A percentile compares a stretch with the other conserved stretches of the same genome.
phyloP scores from a whole-genome alignment of 1,284 basidiomycete species.

The Rhodotorula sp. region DNA sequence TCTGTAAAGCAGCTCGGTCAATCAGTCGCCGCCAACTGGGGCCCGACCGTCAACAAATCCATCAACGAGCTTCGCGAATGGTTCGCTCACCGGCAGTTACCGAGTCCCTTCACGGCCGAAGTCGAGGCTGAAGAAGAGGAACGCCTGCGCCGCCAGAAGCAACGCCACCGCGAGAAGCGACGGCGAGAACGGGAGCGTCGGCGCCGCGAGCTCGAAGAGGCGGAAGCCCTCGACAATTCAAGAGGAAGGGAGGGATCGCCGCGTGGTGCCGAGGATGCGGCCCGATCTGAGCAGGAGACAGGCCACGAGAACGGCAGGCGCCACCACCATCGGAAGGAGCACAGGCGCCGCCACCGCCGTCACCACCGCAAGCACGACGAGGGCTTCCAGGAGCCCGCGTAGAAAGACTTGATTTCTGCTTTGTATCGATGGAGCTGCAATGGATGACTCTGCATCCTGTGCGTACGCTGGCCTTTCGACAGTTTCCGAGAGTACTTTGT shows the following conservation, averaged over 20 bases:
- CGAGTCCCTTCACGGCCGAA: background rate
- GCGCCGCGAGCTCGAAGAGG: background rate
- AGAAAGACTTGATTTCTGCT: no score
- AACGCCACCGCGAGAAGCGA: background rate
- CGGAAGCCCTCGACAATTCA: background rate
- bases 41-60: constrained; percentile 14
- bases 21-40: constrained; percentile 14
- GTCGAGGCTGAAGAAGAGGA: constrained; percentile 12
- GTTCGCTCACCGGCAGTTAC: constrained; percentile 2
- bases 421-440: background rate
- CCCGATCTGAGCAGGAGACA: background rate
- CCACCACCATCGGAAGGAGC: constrained; percentile 2
- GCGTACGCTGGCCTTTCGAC: background rate
- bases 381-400: no score
- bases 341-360: background rate
- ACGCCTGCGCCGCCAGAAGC: constrained; percentile 1
- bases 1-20: constrained; percentile 18
- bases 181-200: background rate
- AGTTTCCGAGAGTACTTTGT: no score
- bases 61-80: constrained; percentile 14
- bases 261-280: constrained; percentile 8
- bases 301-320: no score
- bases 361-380: no score
- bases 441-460: background rate
- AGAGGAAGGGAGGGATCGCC: constrained; percentile 5